Base-by-base conservation (phyloP, 192 early-diverging fungal species). In the Rhizoclosmatium globosum region DNA sequence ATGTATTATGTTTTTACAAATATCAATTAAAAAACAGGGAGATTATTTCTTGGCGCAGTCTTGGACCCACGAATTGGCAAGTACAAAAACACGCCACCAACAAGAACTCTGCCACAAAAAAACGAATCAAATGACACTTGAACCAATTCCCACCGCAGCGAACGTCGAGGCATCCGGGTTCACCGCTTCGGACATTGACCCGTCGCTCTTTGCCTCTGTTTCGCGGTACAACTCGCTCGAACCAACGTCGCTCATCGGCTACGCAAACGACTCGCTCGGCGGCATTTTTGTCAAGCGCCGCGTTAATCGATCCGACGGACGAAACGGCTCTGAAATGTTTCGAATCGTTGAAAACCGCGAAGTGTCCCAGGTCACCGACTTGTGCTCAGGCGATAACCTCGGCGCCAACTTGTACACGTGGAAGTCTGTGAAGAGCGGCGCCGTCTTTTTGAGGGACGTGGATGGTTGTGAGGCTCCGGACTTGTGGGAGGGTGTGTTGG, bases 321-420 rank as follows among this genome's bases (percentile, higher is more conserved):
- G 13, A 3, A 17, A 15, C 43, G 65, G 42, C 3, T 15, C 11
- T 11, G 45, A 68, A 41, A 41, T 45, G 39, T 41, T 68, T 11
- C 65, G 45, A 42, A 9, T 68, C 42, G 65, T 68, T 17, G 65
- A 68, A 21, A 44, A 31, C 39, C 31, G 31, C 31, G 21, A 41
- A 21, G 4, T 6, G 38, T 19, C 65, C 21, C 65, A 68, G 43
- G 11, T 68, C 42, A 68, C 42, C 9, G 43, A 17, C 43, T 41
- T 68, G 39, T 68, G 65, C 45, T 68, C 65, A 15, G 65, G 39
- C 3, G 39, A 31, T 7, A 68, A 68, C 39, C 65, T 68, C 11
- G 65, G 65, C 23, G 4, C 9, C 65, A 68, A 68, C 65, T 42
- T 68, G 38, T 38, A 3, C 4, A 19, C 13, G 3, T 46, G 39